Conservation (phyloP, 2,329 filamentous ascomycete species). For the Lecanicillium sp. region DNA sequence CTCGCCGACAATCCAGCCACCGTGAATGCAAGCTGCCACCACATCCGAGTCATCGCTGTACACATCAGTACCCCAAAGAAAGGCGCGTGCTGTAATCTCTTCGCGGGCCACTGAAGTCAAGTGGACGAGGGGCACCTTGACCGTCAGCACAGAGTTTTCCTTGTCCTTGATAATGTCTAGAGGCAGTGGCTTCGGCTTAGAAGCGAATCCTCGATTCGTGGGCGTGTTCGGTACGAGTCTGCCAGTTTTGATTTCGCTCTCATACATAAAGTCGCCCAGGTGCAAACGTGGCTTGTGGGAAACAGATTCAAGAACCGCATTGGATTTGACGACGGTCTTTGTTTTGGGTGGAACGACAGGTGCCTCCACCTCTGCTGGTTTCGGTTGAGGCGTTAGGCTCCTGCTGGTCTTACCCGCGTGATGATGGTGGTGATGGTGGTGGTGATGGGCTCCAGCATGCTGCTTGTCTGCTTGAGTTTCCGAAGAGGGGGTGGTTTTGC, state of each 20-base stretch:
- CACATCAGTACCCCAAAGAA: conserved; percentile 87
- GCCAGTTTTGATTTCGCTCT: conserved; percentile 52
- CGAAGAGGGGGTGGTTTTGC: conserved; percentile 36
- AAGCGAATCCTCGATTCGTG: conserved; percentile 35
- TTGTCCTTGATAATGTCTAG: conserved; percentile 62
- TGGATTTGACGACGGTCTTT: conserved; percentile 58
- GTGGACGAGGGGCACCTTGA: conserved; percentile 77
- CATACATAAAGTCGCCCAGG: conserved; percentile 77
- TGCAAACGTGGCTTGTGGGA: conserved; percentile 65
- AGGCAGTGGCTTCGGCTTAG: conserved; percentile 65
- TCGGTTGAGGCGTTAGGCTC: conserved; percentile 15
- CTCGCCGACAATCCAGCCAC: conserved; percentile 83
- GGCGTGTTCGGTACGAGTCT: conserved; percentile 33
- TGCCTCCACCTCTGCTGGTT: conserved; percentile 12
- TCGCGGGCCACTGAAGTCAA: conserved; percentile 62
- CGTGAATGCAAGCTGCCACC: conserved; percentile 85
- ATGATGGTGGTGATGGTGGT: conserved; percentile 29
- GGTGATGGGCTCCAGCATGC: conserved; percentile 36
- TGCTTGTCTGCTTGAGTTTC: conserved; percentile 36
- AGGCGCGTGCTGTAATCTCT: conserved; percentile 72
- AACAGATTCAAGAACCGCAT: conserved; percentile 64
- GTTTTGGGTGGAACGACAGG: conserved; percentile 45
- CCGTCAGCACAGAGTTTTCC: conserved; percentile 82
- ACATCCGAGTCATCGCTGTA: conserved; percentile 96
- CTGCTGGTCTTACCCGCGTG: conserved; percentile 14